Evolutionary conservation across 305 asterid species (phyloP), one percentile per base, ranked within the genome.

Genomic region (Salvia sclarea): DNA sequence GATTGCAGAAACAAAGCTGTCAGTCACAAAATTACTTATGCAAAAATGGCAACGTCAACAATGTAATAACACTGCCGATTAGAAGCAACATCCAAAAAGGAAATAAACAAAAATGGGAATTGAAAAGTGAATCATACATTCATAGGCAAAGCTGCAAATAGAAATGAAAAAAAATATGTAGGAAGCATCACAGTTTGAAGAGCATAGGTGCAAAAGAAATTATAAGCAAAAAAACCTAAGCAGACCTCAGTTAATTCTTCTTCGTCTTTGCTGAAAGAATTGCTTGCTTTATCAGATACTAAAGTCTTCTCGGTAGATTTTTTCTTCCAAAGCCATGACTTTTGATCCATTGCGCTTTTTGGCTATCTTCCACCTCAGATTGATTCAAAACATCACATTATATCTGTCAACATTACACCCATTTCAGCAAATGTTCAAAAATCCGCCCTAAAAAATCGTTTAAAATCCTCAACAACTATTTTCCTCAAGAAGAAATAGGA

Each of bases 261-360:
- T 57, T 80, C 95, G 64, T 70, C 54, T 72, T 76, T 79, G 72
- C 76, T 56, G 28, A 58, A 62, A 40, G 86, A 81, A 54, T 66
- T 69, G 74, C 79, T 83, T 22, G 79, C 76, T 78, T 78, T 87
- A 62, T 87, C 95, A 25, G 83, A 75, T 47, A 78, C 76, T 25
- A 83, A 78, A 60, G 86, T 81, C 77, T 84, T 86, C 83, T 87
- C 96, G 0, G 85, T 63, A 63, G 95, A 83, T 73, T 80, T 86
- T 77, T 84, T 90, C 86, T 83, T 92, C 98, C 98, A 92, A 55
- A 76, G 81, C 97, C 98, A 90, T 6, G 96, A 61, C 74, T 83
- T 90, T 53, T 85, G 90, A 75, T 92, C 97, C 98, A 88, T 92
- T 45, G 45, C 38, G 43, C 33, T 30, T 68, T 55, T 28, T 21